A percentile compares a stretch with the other conserved stretches of the same genome.
phyloP scores from a whole-genome alignment of 768 basidiomycete species.

The Strobilomyces dryophilus region DNA sequence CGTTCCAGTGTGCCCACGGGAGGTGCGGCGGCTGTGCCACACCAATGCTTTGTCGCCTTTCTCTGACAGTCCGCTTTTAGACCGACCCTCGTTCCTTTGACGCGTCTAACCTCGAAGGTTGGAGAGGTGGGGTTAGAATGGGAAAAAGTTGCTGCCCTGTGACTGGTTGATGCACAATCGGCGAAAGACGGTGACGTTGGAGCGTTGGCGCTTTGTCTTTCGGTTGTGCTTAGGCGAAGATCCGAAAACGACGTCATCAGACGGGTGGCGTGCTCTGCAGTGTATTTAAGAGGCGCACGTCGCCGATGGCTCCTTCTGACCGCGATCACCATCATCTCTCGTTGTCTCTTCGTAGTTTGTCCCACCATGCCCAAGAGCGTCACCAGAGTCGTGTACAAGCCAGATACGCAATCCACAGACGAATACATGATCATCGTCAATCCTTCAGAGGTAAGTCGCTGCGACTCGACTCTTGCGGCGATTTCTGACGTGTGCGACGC shows the following conservation, averaged over 20 bases:
- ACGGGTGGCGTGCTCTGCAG: constrained; percentile 12
- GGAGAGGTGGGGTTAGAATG: constrained; percentile 21
- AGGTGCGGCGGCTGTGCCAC: constrained; percentile 39
- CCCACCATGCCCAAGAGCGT: constrained; percentile 43
- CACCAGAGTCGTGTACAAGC: constrained; percentile 77
- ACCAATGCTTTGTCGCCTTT: neutral
- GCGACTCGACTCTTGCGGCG: constrained; percentile 1
- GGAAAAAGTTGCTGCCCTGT: constrained; percentile 20
- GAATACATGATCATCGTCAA: constrained; percentile 73
- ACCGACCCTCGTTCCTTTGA: constrained; percentile 54
- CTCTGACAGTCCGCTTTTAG: constrained; percentile 23
- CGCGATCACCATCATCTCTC: constrained; percentile 5
- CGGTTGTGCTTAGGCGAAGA: neutral
- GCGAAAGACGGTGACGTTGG: neutral
- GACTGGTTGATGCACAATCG: neutral
- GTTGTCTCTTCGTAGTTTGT: neutral
- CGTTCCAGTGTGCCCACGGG: constrained; percentile 97
- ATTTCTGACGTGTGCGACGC: constrained; percentile 6
- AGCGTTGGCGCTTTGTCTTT: neutral
- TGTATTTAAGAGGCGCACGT: constrained; percentile 25
- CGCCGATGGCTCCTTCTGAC: neutral
- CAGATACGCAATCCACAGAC: constrained; percentile 64
- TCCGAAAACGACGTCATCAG: constrained; percentile 19
- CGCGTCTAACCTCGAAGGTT: constrained; percentile 21
- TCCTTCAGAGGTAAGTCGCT: constrained; percentile 49